Evolutionary conservation across 2,329 filamentous ascomycete species (phyloP).

Genomic region (Tolypocladium sp.): DNA sequence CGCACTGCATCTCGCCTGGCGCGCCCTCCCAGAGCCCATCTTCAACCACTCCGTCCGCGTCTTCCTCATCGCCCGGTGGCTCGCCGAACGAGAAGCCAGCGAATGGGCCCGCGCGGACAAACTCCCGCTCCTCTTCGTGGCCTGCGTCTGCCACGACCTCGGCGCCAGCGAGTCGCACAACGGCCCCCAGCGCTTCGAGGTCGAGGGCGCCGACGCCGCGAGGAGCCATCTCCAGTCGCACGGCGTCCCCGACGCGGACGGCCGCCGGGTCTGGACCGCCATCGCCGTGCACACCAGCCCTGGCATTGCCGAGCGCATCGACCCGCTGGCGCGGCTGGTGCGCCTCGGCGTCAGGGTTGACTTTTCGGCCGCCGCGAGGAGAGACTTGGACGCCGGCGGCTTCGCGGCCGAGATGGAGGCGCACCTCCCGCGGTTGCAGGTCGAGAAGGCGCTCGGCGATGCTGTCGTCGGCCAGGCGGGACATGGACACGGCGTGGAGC

Average conservation of each 20-base stretch:
- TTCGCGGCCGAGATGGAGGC: conserved; percentile 10
- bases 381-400: neutral
- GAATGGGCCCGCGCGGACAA: conserved; percentile 4
- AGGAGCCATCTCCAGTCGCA: conserved; percentile 16
- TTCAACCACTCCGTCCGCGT: conserved; percentile 20
- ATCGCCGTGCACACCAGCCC: conserved; percentile 24
- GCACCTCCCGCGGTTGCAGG: conserved; percentile 14
- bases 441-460: conserved; percentile 15
- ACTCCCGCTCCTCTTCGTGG: conserved; percentile 20
- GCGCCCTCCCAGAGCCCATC: conserved; percentile 14
- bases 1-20: conserved; percentile 9
- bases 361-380: conserved; percentile 12
- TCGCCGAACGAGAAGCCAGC: conserved; percentile 11
- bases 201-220: conserved; percentile 21
- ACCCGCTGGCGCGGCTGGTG: conserved; percentile 20
- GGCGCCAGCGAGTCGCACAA: conserved; percentile 20
- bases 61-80: conserved; percentile 13
- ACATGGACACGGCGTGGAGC: conserved; percentile 7
- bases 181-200: conserved; percentile 23
- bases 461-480: conserved; percentile 17
- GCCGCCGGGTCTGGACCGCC: conserved; percentile 23
- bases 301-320: conserved; percentile 26
- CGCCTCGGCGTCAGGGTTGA: conserved; percentile 21
- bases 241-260: conserved; percentile 11
- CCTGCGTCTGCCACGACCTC: conserved; percentile 25